Percentiles rank a stretch among this genome's conserved stretches.
phyloP scores from a whole-genome alignment of 2,329 filamentous ascomycete species.

The Fusarium avenaceum region DNA sequence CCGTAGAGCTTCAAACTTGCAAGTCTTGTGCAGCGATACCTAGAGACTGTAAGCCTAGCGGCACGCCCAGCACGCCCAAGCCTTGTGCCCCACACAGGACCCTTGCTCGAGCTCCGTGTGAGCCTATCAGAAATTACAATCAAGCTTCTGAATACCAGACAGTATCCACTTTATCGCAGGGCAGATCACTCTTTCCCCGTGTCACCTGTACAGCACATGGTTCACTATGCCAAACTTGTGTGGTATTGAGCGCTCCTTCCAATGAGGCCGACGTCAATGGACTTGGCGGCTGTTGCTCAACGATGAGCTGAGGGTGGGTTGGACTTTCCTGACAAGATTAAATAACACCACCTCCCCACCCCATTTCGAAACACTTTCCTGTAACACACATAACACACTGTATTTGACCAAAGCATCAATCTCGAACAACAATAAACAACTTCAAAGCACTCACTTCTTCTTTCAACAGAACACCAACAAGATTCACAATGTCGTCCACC shows the following conservation, averaged over 20 bases:
- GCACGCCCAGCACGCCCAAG: slow-evolving; percentile 31
- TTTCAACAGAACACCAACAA: slow-evolving; percentile 1
- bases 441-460: not conserved
- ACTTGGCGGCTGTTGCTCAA: slow-evolving; percentile 26
- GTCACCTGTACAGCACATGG: slow-evolving; percentile 34
- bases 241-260: slow-evolving; percentile 18
- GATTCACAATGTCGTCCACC: slow-evolving; percentile 38
- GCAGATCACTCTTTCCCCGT: slow-evolving; percentile 38
- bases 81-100: slow-evolving; percentile 30
- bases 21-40: not conserved
- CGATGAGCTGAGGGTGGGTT: slow-evolving; percentile 13
- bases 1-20: not conserved
- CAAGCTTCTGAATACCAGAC: slow-evolving; percentile 23
- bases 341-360: slow-evolving; percentile 37
- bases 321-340: slow-evolving; percentile 27
- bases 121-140: slow-evolving; percentile 13
- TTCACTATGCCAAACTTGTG: slow-evolving; percentile 5
- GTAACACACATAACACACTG: slow-evolving; percentile 3
- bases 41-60: slow-evolving; percentile 18
- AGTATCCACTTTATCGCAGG: slow-evolving; percentile 23
- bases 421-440: not conserved
- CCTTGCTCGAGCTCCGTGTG: not conserved
- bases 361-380: slow-evolving; percentile 19
- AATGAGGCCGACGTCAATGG: slow-evolving; percentile 33
- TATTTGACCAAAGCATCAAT: not conserved